Evolutionary conservation across 169 alveolate species (phyloP).

Genomic region (Babesia ovis): DNA sequence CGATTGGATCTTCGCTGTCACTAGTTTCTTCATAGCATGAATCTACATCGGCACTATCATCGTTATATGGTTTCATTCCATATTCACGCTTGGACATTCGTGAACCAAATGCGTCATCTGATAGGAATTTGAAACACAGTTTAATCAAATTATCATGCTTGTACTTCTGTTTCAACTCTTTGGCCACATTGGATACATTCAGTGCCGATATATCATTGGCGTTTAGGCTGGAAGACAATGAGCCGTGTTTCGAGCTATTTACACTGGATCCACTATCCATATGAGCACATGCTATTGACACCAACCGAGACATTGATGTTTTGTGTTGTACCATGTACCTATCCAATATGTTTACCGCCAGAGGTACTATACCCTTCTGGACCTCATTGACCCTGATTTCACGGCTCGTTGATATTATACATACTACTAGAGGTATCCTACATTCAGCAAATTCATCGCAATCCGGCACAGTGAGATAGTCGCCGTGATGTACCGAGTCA

Average conservation of each 20-base stretch:
- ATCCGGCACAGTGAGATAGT: constrained; percentile 23
- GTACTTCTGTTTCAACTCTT: constrained; percentile 1
- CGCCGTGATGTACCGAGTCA: constrained; percentile 56
- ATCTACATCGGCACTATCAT: constrained; percentile 6
- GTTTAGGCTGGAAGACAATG: constrained; percentile 25
- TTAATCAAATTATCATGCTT: constrained; percentile 14
- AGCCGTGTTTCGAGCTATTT: constrained; percentile 3
- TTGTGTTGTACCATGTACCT: constrained; percentile 49
- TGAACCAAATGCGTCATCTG: background rate
- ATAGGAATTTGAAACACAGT: constrained; percentile 15
- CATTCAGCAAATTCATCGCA: constrained; percentile 57
- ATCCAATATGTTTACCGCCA: constrained; percentile 58
- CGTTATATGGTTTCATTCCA: background rate
- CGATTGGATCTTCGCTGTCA: background rate
- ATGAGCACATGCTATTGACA: constrained; percentile 19
- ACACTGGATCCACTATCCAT: background rate
- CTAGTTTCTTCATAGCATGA: constrained; percentile 16
- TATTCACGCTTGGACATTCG: background rate
- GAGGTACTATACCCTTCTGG: constrained; percentile 50
- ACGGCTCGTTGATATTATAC: constrained; percentile 53
- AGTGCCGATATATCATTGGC: constrained; percentile 5
- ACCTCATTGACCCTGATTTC: constrained; percentile 49
- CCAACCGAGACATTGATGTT: constrained; percentile 15
- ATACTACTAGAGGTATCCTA: constrained; percentile 56
- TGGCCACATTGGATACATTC: constrained; percentile 6